Conservation (phyloP, 352 stramenopile species). For the Globisporangium lucens region DNA sequence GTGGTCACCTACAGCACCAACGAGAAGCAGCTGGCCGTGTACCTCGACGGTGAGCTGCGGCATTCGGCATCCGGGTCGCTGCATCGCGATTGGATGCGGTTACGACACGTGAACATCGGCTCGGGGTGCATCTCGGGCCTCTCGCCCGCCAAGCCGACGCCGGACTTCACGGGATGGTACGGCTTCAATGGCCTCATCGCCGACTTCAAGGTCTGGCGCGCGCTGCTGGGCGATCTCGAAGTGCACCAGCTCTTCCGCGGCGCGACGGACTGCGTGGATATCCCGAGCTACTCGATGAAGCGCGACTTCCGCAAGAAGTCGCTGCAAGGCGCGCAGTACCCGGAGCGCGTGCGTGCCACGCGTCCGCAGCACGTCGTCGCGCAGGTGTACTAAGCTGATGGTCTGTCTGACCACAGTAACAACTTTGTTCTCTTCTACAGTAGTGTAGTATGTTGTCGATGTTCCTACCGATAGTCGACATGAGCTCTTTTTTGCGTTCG, state of each 20-base stretch:
- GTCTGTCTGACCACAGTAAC: neutral
- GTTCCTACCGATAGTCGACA: no score
- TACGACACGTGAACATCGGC: conserved; percentile 55
- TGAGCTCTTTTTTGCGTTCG: neutral
- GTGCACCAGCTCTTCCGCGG: conserved; percentile 67
- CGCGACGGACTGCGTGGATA: conserved; percentile 42
- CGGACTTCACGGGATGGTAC: conserved; percentile 68
- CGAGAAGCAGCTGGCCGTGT: conserved; percentile 32
- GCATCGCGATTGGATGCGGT: conserved; percentile 41
- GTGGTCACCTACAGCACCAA: conserved; percentile 41
- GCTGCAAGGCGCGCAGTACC: conserved; percentile 24
- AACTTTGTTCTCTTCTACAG: neutral
- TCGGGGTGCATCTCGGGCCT: conserved; percentile 62
- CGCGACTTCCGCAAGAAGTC: conserved; percentile 28
- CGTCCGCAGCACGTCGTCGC: conserved; percentile 61
- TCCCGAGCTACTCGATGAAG: conserved; percentile 50
- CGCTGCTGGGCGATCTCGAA: conserved; percentile 41
- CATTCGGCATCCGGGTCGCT: conserved; percentile 33
- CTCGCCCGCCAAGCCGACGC: conserved; percentile 41
- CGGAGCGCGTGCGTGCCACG: conserved; percentile 45
- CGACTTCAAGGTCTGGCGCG: conserved; percentile 54
- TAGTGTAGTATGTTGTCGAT: no score
- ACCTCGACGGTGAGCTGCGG: conserved; percentile 59
- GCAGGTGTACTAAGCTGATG: conserved; percentile 38
- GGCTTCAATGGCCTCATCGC: conserved; percentile 65